Percentiles rank a stretch among this genome's conserved stretches.
phyloP scores from a whole-genome alignment of 192 early-diverging fungal species.

The Neocallimastix lanati region DNA sequence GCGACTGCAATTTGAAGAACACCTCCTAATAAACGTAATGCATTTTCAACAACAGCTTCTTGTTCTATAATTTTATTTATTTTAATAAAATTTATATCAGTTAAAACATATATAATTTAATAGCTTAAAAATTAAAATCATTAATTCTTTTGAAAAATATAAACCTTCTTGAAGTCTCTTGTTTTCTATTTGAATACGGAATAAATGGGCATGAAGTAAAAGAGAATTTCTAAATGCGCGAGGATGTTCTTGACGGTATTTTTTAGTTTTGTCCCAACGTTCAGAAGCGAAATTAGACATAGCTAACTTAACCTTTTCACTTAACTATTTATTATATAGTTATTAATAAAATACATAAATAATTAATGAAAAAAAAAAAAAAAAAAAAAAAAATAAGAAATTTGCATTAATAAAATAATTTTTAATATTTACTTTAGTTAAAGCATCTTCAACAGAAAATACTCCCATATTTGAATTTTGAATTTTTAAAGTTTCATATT shows the following conservation, averaged over 20 bases:
- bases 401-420: no score
- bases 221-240: conserved; percentile 25
- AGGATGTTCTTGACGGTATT: conserved; percentile 22
- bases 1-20: conserved; percentile 73
- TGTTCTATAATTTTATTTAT: conserved; percentile 13
- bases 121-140: no score
- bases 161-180: conserved; percentile 11
- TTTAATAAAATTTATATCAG: no score
- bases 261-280: conserved; percentile 41
- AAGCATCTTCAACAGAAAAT: not conserved
- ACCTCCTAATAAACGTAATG: conserved; percentile 62
- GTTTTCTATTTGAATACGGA: conserved; percentile 45
- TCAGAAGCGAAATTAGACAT: conserved; percentile 36
- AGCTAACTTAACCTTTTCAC: conserved; percentile 19
- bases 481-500: not conserved
- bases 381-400: no score
- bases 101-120: no score
- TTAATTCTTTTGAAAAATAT: no score
- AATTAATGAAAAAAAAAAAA: no score
- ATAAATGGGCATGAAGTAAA: conserved; percentile 67
- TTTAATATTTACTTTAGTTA: not conserved
- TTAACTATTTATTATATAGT: no score
- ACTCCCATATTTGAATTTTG: not conserved
- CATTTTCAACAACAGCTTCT: conserved; percentile 45
- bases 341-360: no score